phyloP scores from a whole-genome alignment of 495 filamentous ascomycete genomes.

The Podospora pseudopauciseta region DNA sequence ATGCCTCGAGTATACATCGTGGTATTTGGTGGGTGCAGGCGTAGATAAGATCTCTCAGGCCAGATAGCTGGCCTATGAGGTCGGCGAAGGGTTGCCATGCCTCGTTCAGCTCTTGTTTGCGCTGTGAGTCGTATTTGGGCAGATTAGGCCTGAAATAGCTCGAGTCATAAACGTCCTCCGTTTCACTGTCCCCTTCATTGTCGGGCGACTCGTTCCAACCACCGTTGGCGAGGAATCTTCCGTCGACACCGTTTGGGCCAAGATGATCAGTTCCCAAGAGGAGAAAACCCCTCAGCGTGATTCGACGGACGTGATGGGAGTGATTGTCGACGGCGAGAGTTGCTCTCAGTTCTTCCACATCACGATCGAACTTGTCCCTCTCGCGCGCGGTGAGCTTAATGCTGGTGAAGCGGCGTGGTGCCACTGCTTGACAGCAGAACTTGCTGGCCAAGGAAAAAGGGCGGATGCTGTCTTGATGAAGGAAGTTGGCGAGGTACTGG shows the following conservation, averaged over 20 bases:
- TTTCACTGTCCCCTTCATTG: not conserved
- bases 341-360: not conserved
- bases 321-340: not conserved
- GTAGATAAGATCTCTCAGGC: constrained; percentile 2
- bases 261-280: not conserved
- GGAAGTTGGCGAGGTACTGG: not conserved
- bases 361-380: not conserved
- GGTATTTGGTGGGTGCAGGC: constrained; percentile 5
- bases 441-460: not conserved
- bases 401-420: not conserved
- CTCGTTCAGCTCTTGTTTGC: constrained; percentile 6
- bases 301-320: not conserved
- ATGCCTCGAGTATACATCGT: not conserved
- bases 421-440: not conserved
- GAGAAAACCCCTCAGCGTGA: not conserved
- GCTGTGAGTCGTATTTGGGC: not conserved
- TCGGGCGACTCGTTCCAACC: not conserved
- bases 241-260: not conserved
- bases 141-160: not conserved
- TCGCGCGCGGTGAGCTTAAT: not conserved
- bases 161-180: not conserved
- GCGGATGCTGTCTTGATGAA: not conserved
- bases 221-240: not conserved
- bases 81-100: constrained; percentile 9
- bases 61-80: constrained; percentile 8